Conservation (phyloP, 192 early-diverging fungal genomes). For the Cetraspora pellucida region DNA sequence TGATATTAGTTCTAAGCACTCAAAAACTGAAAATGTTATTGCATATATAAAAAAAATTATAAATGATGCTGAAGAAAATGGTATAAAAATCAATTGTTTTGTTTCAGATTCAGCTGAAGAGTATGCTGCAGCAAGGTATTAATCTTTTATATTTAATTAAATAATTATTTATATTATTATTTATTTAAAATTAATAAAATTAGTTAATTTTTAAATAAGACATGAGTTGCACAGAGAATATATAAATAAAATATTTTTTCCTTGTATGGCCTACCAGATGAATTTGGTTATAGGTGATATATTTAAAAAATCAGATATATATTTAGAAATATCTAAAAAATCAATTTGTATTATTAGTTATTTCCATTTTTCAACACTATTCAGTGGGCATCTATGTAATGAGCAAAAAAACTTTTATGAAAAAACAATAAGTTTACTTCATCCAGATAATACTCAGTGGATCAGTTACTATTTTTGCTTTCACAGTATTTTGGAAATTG, state of each 20-base stretch:
- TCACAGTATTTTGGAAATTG: not conserved
- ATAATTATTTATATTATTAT: not conserved
- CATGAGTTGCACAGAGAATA: not conserved
- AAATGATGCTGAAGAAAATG: conserved; percentile 11
- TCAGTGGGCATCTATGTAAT: not conserved
- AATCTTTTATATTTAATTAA: not conserved
- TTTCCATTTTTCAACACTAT: conserved; percentile 7
- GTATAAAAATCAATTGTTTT: conserved; percentile 19
- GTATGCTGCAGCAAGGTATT: conserved; percentile 17
- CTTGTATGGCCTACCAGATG: conserved; percentile 11
- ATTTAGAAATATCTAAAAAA: not conserved
- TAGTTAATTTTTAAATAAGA: not conserved
- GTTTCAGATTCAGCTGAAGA: conserved; percentile 9
- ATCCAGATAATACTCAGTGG: not conserved
- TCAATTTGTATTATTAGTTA: conserved; percentile 14
- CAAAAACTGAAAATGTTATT: conserved; percentile 20
- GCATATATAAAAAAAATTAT: not conserved
- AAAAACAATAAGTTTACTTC: not conserved
- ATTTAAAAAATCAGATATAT: conserved; percentile 2
- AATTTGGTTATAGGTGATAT: conserved; percentile 15
- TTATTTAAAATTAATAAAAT: not conserved
- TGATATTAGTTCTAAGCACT: not conserved
- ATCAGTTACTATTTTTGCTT: not conserved
- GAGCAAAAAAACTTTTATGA: not conserved
- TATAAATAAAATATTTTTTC: conserved; percentile 9